Evolutionary conservation across 257 asterid genomes (phyloP).

Genomic region (Handroanthus guayacan): DNA sequence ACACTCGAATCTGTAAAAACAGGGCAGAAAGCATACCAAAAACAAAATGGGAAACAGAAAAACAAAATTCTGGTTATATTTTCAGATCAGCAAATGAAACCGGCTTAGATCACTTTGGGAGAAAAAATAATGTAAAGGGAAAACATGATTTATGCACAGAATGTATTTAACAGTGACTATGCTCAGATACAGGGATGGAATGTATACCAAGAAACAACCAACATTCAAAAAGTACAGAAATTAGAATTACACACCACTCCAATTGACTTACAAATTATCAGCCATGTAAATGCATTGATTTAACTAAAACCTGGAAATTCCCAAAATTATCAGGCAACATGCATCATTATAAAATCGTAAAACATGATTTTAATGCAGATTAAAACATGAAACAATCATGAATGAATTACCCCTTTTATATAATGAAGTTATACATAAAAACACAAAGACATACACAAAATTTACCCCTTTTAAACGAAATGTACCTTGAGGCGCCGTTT

Average conservation of each 20-base stretch:
- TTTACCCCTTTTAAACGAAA: no score
- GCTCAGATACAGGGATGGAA: constrained; percentile 3
- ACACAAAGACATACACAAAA: no score
- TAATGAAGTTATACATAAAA: no score
- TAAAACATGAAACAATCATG: no score
- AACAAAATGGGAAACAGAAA: neutral
- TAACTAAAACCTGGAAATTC: constrained; percentile 36
- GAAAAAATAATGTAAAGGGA: neutral
- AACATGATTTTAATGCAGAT: no score
- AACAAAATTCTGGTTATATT: neutral
- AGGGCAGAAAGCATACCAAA: neutral
- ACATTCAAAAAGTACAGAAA: neutral
- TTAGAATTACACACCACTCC: constrained; percentile 23
- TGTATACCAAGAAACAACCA: neutral
- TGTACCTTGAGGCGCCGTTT: no score
- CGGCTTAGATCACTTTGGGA: constrained; percentile 14
- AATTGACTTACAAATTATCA: constrained; percentile 30
- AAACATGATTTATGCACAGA: neutral
- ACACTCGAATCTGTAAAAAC: no score
- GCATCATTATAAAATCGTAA: neutral
- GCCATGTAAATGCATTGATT: constrained; percentile 33
- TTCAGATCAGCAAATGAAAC: constrained; percentile 16
- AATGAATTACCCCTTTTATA: no score
- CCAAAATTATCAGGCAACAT: constrained; percentile 41
- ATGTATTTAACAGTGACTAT: neutral